These are phyloP conservation scores for Reticulascus tulasneorum DNA, from an alignment of 2,329 filamentous ascomycete species.

Conservation along the genomic window DNA sequence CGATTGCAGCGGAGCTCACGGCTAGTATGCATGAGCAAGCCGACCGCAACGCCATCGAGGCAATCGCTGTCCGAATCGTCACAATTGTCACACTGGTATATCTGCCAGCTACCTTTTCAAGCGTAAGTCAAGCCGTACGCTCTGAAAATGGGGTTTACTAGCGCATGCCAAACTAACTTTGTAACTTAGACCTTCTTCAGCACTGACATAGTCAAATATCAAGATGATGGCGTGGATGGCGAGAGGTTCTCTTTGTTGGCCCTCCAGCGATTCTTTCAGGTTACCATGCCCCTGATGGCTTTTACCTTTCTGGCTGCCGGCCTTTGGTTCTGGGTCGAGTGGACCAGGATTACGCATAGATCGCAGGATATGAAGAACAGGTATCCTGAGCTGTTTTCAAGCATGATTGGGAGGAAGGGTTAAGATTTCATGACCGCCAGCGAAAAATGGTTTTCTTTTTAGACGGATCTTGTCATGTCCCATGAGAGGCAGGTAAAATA, in stretches of 20 bases:
- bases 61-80: conserved; percentile 22
- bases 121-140: conserved; percentile 1
- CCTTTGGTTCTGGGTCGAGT: conserved; percentile 3
- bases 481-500: too few relatives aligned
- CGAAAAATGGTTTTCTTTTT: too few relatives aligned
- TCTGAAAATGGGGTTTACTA: too few relatives aligned
- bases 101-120: conserved; percentile 16
- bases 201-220: conserved; percentile 3
- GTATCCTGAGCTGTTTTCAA: neutral
- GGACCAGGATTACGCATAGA: neutral
- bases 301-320: conserved; percentile 3
- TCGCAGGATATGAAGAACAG: neutral
- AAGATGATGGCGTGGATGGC: too few relatives aligned
- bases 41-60: conserved; percentile 20
- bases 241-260: conserved; percentile 1
- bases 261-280: conserved; percentile 1
- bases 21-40: conserved; percentile 23
- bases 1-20: neutral
- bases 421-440: too few relatives aligned
- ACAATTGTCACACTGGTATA: conserved; percentile 22
- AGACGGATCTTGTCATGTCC: too few relatives aligned
- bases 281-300: conserved; percentile 4
- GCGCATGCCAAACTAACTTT: neutral
- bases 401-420: too few relatives aligned
- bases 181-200: conserved; percentile 6